A percentile compares a stretch with the other conserved stretches of the same genome.
phyloP scores from a whole-genome alignment of 2,329 filamentous ascomycete species.

The Pseudogymnoascus sp. region DNA sequence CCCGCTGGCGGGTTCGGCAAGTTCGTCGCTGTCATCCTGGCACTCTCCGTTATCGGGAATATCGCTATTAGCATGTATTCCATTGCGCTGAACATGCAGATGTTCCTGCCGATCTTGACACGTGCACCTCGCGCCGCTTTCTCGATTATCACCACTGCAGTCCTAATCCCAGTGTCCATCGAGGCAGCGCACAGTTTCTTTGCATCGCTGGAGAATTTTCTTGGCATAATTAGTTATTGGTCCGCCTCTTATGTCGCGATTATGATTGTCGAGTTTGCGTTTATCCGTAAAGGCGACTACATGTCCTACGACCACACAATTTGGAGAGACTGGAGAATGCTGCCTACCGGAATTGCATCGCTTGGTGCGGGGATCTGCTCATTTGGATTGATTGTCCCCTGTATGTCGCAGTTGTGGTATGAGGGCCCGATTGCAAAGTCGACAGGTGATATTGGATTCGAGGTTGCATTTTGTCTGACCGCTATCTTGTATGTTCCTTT shows the following conservation, averaged over 20 bases:
- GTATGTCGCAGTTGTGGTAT: slow-evolving; percentile 55
- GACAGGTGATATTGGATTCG: slow-evolving; percentile 60
- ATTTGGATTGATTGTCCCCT: slow-evolving; percentile 47
- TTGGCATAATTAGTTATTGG: slow-evolving; percentile 28
- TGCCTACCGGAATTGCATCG: slow-evolving; percentile 36
- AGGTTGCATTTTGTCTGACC: slow-evolving; percentile 49
- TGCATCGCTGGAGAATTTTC: slow-evolving; percentile 21
- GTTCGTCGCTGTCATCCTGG: slow-evolving; percentile 52
- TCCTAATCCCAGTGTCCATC: slow-evolving; percentile 53
- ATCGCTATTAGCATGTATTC: slow-evolving; percentile 53
- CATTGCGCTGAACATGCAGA: slow-evolving; percentile 58
- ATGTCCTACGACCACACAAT: slow-evolving; percentile 29
- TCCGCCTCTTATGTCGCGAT: slow-evolving; percentile 28
- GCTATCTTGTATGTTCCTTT: slow-evolving; percentile 38
- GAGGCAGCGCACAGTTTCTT: slow-evolving; percentile 50
- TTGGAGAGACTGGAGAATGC: slow-evolving; percentile 32
- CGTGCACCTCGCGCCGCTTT: slow-evolving; percentile 51
- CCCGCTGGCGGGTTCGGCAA: slow-evolving; percentile 54
- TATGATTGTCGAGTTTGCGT: slow-evolving; percentile 29
- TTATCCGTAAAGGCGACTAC: slow-evolving; percentile 28
- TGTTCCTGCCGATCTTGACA: slow-evolving; percentile 48
- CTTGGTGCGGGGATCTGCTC: slow-evolving; percentile 31
- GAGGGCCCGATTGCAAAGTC: slow-evolving; percentile 51
- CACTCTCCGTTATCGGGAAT: slow-evolving; percentile 52
- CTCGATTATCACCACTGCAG: slow-evolving; percentile 47